Evolutionary conservation across 2,329 filamentous ascomycete genomes (phyloP).

Genomic region (Phialophora expanda): DNA sequence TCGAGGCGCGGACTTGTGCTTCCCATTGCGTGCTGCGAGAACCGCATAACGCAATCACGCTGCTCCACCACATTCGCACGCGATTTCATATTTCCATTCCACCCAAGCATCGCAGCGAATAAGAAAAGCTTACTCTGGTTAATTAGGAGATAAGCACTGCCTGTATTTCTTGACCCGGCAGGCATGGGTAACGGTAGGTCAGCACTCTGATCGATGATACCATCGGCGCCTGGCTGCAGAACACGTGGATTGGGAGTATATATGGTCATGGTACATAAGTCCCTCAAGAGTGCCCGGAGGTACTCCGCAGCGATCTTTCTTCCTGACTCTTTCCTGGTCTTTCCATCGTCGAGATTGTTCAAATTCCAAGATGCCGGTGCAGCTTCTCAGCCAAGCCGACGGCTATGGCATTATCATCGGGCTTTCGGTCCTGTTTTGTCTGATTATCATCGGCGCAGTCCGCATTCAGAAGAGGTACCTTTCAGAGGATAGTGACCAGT

Average conservation of each 20-base stretch:
- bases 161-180: background rate
- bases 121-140: background rate
- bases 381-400: slow-evolving; percentile 44
- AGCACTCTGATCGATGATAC: slow-evolving; percentile 4
- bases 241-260: background rate
- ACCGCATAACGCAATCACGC: slow-evolving; percentile 23
- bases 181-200: background rate
- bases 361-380: slow-evolving; percentile 20
- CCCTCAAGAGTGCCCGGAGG: background rate
- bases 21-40: slow-evolving; percentile 25
- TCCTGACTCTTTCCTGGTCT: background rate
- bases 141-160: slow-evolving; percentile 8
- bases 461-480: slow-evolving; percentile 54
- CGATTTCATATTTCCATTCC: slow-evolving; percentile 18
- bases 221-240: background rate
- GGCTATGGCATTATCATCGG: slow-evolving; percentile 58
- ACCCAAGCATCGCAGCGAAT: slow-evolving; percentile 12
- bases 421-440: slow-evolving; percentile 55
- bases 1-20: background rate
- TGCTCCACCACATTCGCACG: slow-evolving; percentile 22
- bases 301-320: background rate
- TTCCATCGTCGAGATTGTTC: background rate
- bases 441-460: slow-evolving; percentile 55
- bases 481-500: slow-evolving; percentile 51
- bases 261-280: background rate